Percentiles rank a stretch among this genome's conserved stretches.
phyloP scores from a whole-genome alignment of 1,139 yeast species.

The Yamadazyma sp. region DNA sequence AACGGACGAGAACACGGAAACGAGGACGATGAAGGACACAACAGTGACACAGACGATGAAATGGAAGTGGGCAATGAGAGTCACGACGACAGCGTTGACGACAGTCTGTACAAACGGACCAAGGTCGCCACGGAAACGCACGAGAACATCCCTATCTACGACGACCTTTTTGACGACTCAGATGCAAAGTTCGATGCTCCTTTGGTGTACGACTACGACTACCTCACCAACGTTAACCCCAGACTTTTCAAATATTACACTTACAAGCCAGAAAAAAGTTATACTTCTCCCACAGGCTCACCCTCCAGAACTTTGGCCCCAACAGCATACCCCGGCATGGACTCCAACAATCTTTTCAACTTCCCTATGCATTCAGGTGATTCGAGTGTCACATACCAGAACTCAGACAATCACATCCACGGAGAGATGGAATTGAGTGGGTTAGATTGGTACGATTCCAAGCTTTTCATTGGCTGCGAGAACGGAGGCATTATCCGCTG shows the following conservation, averaged over 20 bases:
- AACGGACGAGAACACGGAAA: slow-evolving; percentile 1
- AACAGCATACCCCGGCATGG: neutral
- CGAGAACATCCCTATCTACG: slow-evolving; percentile 16
- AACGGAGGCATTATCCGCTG: slow-evolving; percentile 45
- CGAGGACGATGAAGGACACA: slow-evolving; percentile 3
- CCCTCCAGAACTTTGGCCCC: slow-evolving; percentile 2
- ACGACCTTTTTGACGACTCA: slow-evolving; percentile 10
- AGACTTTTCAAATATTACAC: slow-evolving; percentile 39
- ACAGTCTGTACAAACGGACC: neutral
- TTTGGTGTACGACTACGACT: slow-evolving; percentile 46
- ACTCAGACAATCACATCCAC: slow-evolving; percentile 36
- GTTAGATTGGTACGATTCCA: slow-evolving; percentile 38
- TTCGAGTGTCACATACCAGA: slow-evolving; percentile 20
- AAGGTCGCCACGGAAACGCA: slow-evolving; percentile 8
- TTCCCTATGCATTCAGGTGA: neutral
- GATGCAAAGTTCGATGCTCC: slow-evolving; percentile 34
- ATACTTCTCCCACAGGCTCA: slow-evolving; percentile 1
- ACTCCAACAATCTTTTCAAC: slow-evolving; percentile 1
- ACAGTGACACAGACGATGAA: neutral
- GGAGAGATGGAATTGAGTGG: slow-evolving; percentile 51
- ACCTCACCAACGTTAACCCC: slow-evolving; percentile 39
- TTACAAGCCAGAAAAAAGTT: slow-evolving; percentile 19
- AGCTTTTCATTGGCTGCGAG: slow-evolving; percentile 42
- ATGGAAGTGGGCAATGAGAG: too few species aligned
- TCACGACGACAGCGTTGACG: too few species aligned